Conservation (phyloP, 2,329 filamentous ascomycete species). For the Fusarium denticulatum region DNA sequence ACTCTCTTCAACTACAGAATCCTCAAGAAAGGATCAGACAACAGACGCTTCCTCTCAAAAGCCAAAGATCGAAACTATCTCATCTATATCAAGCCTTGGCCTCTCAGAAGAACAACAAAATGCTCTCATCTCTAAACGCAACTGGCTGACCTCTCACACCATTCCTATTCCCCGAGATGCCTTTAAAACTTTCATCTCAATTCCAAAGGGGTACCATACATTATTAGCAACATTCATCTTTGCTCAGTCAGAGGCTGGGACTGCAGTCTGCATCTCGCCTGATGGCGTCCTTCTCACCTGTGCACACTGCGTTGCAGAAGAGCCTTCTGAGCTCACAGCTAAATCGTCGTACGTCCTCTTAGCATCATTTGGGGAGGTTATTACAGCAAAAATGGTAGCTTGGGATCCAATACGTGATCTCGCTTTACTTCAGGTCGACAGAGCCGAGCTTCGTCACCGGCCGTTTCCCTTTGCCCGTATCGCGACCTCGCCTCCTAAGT, state of each 20-base stretch:
- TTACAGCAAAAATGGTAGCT: slow-evolving; percentile 51
- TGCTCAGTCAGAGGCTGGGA: slow-evolving; percentile 60
- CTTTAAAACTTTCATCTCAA: neutral
- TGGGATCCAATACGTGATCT: slow-evolving; percentile 58
- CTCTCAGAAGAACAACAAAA: neutral
- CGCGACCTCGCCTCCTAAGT: slow-evolving; percentile 23
- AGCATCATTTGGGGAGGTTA: slow-evolving; percentile 52
- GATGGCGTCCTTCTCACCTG: slow-evolving; percentile 60
- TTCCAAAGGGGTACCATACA: slow-evolving; percentile 1
- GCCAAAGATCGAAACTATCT: neutral
- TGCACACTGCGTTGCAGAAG: slow-evolving; percentile 61
- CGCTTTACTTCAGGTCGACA: slow-evolving; percentile 55
- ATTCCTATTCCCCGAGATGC: slow-evolving; percentile 25
- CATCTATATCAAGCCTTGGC: neutral
- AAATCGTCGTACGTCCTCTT: slow-evolving; percentile 53
- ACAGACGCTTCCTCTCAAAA: neutral
- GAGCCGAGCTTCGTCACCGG: slow-evolving; percentile 24
- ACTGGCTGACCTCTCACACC: slow-evolving; percentile 34
- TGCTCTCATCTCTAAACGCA: slow-evolving; percentile 19
- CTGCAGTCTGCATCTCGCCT: slow-evolving; percentile 59
- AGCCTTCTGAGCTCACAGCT: slow-evolving; percentile 44
- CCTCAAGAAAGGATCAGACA: neutral
- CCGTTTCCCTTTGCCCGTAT: slow-evolving; percentile 38
- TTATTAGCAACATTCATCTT: slow-evolving; percentile 55
- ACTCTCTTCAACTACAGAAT: neutral